A percentile compares a stretch with the other conserved stretches of the same genome.
Evolutionary conservation across 2,329 filamentous ascomycete species (phyloP).

Genomic region (Pseudogymnoascus sp.): DNA sequence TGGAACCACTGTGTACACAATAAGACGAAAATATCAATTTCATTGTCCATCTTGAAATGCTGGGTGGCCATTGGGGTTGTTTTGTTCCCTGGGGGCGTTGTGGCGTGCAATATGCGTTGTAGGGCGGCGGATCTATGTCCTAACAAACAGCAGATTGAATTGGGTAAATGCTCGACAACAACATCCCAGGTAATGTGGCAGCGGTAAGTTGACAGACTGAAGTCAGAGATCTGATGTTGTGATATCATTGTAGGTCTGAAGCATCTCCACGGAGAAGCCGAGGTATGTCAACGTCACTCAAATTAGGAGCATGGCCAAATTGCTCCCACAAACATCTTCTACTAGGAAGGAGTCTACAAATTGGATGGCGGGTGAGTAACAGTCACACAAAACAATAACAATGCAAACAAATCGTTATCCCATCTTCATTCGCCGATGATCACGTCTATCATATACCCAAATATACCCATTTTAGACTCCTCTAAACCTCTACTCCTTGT

Average conservation of each 20-base stretch:
- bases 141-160: background rate
- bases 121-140: background rate
- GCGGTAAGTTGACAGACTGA: background rate
- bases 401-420: background rate
- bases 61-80: background rate
- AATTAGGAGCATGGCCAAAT: background rate
- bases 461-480: background rate
- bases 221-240: background rate
- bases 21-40: conserved; percentile 5
- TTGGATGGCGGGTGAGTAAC: background rate
- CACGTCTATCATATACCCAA: conserved; percentile 4
- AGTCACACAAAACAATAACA: background rate
- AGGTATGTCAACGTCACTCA: background rate
- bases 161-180: background rate
- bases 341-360: background rate
- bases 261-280: background rate
- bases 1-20: conserved; percentile 8
- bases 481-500: background rate
- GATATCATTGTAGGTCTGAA: background rate
- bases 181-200: background rate
- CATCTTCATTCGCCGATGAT: conserved; percentile 1
- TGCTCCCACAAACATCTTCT: background rate
- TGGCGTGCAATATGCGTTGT: background rate
- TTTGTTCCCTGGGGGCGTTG: background rate
- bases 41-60: background rate